phyloP scores from a whole-genome alignment of 257 asterid species.

The Pogostemon cablin region DNA sequence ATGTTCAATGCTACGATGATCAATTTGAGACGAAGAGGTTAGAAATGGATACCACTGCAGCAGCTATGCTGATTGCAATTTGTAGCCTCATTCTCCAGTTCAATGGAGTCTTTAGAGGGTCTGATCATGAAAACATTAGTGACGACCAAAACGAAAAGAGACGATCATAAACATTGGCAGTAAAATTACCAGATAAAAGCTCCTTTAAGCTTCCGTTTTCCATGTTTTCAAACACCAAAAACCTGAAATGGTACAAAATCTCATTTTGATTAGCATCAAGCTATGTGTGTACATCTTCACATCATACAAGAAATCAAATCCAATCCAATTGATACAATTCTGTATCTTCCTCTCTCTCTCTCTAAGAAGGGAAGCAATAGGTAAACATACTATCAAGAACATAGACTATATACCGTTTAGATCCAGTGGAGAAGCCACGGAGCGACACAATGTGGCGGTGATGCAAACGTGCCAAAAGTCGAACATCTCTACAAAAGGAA shows the following conservation, averaged over 20 bases:
- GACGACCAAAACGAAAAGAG: constrained; percentile 3
- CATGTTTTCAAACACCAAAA: constrained; percentile 71
- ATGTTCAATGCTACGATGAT: not conserved
- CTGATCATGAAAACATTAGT: constrained; percentile 42
- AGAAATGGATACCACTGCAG: constrained; percentile 60
- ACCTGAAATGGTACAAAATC: constrained; percentile 46
- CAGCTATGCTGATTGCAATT: constrained; percentile 74
- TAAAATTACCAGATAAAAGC: constrained; percentile 68
- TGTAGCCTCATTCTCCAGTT: constrained; percentile 88
- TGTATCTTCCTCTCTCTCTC: too few relatives aligned
- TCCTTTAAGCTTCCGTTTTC: constrained; percentile 84
- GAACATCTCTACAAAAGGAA: constrained; percentile 60
- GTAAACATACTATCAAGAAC: not conserved
- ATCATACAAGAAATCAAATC: too few relatives aligned
- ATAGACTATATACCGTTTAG: constrained; percentile 55
- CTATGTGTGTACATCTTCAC: too few relatives aligned
- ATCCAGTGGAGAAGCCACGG: constrained; percentile 69
- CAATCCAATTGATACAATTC: not conserved
- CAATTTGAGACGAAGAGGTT: not conserved
- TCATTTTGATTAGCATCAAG: not conserved
- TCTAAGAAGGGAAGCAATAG: not conserved
- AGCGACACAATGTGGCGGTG: constrained; percentile 87
- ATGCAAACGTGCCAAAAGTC: constrained; percentile 67
- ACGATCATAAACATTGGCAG: not conserved
- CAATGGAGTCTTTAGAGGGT: constrained; percentile 90